A percentile compares a stretch with the other conserved stretches of the same genome.
Evolutionary conservation across 2,329 filamentous ascomycete genomes (phyloP).

Genomic region (Ampelomyces quisqualis): DNA sequence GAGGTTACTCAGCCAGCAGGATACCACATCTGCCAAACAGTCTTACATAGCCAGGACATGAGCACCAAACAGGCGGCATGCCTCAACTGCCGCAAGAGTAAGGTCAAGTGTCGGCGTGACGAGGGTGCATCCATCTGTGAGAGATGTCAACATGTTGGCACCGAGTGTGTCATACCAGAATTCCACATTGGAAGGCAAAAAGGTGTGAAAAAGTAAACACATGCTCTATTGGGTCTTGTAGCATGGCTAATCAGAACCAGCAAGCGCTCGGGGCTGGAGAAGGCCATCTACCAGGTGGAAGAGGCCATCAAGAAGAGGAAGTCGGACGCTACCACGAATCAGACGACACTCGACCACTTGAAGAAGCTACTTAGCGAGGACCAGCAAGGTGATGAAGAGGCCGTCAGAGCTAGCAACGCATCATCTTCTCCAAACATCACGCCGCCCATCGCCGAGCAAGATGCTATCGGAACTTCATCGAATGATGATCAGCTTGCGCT

Average conservation of each 20-base stretch:
- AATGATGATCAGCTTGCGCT: conserved; percentile 55
- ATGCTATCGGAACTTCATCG: conserved; percentile 31
- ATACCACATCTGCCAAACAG: no score
- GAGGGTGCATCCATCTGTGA: conserved; percentile 61
- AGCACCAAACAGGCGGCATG: conserved; percentile 55
- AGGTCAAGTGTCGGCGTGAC: conserved; percentile 59
- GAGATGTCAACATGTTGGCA: conserved; percentile 59
- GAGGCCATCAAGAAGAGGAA: conserved; percentile 55
- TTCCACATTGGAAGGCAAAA: conserved; percentile 74
- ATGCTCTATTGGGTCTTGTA: background rate
- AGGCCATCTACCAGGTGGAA: conserved; percentile 72
- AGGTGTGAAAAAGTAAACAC: conserved; percentile 70
- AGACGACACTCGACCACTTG: conserved; percentile 39
- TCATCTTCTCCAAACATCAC: conserved; percentile 4
- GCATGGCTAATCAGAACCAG: conserved; percentile 44
- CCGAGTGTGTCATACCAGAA: conserved; percentile 65
- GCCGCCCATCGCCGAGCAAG: conserved; percentile 11
- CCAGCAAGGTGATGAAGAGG: conserved; percentile 32
- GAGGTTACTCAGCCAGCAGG: no score
- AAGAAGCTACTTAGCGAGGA: conserved; percentile 55
- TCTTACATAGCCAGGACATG: conserved; percentile 23
- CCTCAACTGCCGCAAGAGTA: conserved; percentile 65
- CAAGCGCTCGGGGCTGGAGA: conserved; percentile 72
- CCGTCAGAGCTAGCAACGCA: conserved; percentile 1
- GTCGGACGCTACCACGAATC: conserved; percentile 23